Percentiles rank a stretch among this genome's conserved stretches.
These are phyloP conservation scores for Volvox reticuliferus DNA, from an alignment of 139 green algal species.

Conservation along the genomic window DNA sequence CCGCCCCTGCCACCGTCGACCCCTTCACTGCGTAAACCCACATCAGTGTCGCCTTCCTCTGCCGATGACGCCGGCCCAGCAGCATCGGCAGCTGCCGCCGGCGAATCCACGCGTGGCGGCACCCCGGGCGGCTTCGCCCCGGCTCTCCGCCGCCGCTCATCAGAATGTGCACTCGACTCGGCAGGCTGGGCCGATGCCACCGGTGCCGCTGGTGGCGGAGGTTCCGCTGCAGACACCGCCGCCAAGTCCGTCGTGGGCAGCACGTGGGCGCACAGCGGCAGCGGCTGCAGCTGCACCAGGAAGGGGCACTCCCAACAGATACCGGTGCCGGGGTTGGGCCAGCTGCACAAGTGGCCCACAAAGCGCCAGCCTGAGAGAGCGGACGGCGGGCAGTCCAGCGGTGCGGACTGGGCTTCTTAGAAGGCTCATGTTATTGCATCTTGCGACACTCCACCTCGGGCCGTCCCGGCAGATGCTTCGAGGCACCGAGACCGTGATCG, in stretches of 20 bases:
- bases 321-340: slow-evolving; percentile 56
- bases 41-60: neutral
- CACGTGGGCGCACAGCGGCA: slow-evolving; percentile 47
- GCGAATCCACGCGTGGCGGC: too few species aligned
- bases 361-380: slow-evolving; percentile 64
- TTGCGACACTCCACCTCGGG: too few species aligned
- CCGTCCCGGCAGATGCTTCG: too few species aligned
- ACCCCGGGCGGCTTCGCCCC: neutral
- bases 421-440: too few species aligned
- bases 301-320: slow-evolving; percentile 78
- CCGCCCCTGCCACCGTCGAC: neutral
- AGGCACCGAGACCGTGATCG: too few species aligned
- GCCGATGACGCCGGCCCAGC: neutral
- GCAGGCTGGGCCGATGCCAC: neutral
- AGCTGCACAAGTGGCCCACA: slow-evolving; percentile 55
- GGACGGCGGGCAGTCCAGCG: too few species aligned
- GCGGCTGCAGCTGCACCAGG: slow-evolving; percentile 56
- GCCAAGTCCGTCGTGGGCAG: slow-evolving; percentile 37
- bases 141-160: neutral
- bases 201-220: neutral
- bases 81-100: too few species aligned
- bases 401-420: too few species aligned
- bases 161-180: neutral
- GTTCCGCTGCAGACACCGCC: neutral
- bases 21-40: neutral